A percentile compares a stretch with the other conserved stretches of the same genome.
Conservation (phyloP, 2,329 filamentous ascomycete genomes). For the Talaromyces amestolkiae region DNA sequence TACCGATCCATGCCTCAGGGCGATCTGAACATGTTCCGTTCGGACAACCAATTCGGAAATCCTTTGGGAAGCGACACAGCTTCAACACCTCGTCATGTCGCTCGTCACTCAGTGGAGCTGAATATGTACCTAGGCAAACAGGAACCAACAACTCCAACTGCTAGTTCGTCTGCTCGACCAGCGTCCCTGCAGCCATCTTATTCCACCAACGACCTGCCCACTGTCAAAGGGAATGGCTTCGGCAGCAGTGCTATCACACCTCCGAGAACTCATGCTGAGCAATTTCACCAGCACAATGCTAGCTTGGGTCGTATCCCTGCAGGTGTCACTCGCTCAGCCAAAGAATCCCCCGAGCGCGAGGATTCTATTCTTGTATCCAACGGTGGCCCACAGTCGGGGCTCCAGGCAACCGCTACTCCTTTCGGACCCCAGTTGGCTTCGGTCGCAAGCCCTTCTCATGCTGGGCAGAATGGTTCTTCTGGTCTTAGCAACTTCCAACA, state of each 20-base stretch:
- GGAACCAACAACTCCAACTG: slow-evolving; percentile 27
- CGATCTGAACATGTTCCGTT: slow-evolving; percentile 43
- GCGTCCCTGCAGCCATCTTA: slow-evolving; percentile 72
- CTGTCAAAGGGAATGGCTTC: slow-evolving; percentile 67
- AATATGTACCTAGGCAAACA: slow-evolving; percentile 36
- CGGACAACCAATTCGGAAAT: slow-evolving; percentile 34
- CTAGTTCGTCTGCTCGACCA: slow-evolving; percentile 38
- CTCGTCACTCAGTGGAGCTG: slow-evolving; percentile 47
- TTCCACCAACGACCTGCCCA: slow-evolving; percentile 85
- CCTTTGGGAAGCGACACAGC: slow-evolving; percentile 30
- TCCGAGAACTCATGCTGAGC: slow-evolving; percentile 60
- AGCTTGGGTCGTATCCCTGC: slow-evolving; percentile 76
- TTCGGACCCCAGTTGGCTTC: slow-evolving; percentile 65
- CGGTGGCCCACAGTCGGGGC: slow-evolving; percentile 65
- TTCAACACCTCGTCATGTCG: slow-evolving; percentile 37
- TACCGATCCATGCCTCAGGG: slow-evolving; percentile 66
- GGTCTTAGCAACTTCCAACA: slow-evolving; percentile 36
- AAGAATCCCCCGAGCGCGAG: slow-evolving; percentile 44
- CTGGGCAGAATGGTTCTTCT: slow-evolving; percentile 30
- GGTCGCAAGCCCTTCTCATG: slow-evolving; percentile 29
- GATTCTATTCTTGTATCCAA: slow-evolving; percentile 41
- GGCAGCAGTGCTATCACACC: slow-evolving; percentile 41
- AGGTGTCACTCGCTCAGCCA: slow-evolving; percentile 62
- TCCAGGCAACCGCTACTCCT: slow-evolving; percentile 76
- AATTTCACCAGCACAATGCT: slow-evolving; percentile 71